Evolutionary conservation across 2,329 filamentous ascomycete species (phyloP).

Genomic region (Rhexocercosporidium sp.): DNA sequence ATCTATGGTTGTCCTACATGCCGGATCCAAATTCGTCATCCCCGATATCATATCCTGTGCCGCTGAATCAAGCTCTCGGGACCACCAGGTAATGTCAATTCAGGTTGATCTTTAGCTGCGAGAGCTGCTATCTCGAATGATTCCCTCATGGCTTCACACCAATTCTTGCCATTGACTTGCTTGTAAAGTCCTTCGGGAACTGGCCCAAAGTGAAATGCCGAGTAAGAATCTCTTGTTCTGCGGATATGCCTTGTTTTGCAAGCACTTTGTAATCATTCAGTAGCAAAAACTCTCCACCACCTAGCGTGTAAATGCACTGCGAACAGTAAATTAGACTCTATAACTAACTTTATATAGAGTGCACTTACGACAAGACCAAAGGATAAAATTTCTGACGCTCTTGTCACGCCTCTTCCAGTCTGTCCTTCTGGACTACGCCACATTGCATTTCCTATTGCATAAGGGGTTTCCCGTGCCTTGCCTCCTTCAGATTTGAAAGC

Average conservation of each 20-base stretch:
- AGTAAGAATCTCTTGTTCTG: conserved; percentile 16
- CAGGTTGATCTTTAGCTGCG: conserved; percentile 8
- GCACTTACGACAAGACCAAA: conserved; percentile 16
- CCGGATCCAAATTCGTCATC: not conserved
- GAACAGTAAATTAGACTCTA: not conserved
- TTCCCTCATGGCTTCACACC: conserved; percentile 3
- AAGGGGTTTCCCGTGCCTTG: not conserved
- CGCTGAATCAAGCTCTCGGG: not conserved
- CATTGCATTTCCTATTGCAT: conserved; percentile 20
- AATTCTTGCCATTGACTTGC: conserved; percentile 12
- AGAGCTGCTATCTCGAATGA: conserved; percentile 9
- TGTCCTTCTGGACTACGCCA: conserved; percentile 11
- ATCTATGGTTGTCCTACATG: not conserved
- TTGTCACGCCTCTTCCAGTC: conserved; percentile 5
- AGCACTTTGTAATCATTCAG: conserved; percentile 9
- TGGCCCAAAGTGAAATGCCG: conserved; percentile 9
- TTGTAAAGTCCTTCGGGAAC: not conserved
- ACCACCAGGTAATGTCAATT: conserved; percentile 7
- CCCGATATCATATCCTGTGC: not conserved
- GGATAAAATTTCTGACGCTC: conserved; percentile 9
- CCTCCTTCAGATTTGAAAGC: conserved; percentile 11
- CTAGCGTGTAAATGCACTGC: not conserved
- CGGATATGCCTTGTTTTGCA: not conserved
- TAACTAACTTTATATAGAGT: not conserved
- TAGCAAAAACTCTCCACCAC: not conserved